Evolutionary conservation across 306 rosid genomes (phyloP), one percentile per base, ranked within the genome.

Genomic region (Quercus agrifolia): DNA sequence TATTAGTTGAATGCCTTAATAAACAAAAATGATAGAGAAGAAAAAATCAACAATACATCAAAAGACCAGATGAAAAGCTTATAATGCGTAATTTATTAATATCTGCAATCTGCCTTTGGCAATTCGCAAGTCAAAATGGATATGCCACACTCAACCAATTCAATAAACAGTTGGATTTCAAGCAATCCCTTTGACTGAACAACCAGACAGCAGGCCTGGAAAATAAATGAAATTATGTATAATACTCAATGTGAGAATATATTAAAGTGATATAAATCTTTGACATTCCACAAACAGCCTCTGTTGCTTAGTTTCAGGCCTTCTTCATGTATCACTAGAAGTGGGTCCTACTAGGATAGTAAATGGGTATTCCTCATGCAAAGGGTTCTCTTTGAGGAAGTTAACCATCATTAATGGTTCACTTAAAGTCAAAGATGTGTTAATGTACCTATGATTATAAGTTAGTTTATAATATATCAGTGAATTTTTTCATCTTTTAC

Each of bases 1-100:
- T 78, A 78, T 84, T 72, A 78, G 80, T 77, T 56, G 75, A 74
- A 57, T 27, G 5, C 28, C 74, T 74, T 58, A 69, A 63, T 35
- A 30, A 79, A 70, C 67, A 58, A 74, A 70, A 51, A 23, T 55
- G 61, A 56, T 70, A 76, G 15, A 46, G 52, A 44, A 74, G 59
- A 52, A 58, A 56, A 52, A 38, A 84, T 66, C 49, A 75, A 75
- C 71, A 76, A 3, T 49, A 23, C 9, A 33, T 33, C n/a, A 56
- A 44, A 59, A 73, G 78, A 25, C 13, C 11, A 57, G 69, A 14
- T 61, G 49, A 67, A 31, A 67, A 17, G 2, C n/a, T 68, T 35
- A 76, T 57, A 67, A 18, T 55, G 17, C 38, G 9, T 27, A 28
- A 67, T 6, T 18, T 56, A 67, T 9, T 28, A 30, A 67, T 13